These are phyloP conservation scores for Lachnellula arida DNA, from an alignment of 2,329 filamentous ascomycete species.

Conservation along the genomic window DNA sequence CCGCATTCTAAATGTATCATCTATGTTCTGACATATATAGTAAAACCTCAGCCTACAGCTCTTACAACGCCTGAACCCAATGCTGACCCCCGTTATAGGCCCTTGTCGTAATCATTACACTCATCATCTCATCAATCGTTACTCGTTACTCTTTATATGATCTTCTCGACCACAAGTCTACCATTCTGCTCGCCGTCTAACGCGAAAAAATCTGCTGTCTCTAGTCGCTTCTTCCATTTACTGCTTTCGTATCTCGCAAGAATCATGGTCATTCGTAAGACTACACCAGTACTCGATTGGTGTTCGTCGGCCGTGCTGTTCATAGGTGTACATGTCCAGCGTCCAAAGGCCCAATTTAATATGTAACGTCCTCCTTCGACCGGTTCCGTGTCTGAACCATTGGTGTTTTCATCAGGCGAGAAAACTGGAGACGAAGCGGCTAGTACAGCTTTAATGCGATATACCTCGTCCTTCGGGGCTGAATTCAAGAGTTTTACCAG, in stretches of 20 bases:
- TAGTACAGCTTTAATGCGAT: constrained; percentile 79
- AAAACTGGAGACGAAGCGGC: constrained; percentile 43
- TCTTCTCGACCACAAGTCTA: constrained; percentile 44
- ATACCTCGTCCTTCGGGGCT: constrained; percentile 89
- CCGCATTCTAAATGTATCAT: no score
- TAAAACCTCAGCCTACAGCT: no score
- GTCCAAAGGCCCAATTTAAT: constrained; percentile 95
- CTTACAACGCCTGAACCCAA: no score
- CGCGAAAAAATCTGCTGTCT: constrained; percentile 50
- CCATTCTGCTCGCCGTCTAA: constrained; percentile 44
- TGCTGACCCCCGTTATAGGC: no score
- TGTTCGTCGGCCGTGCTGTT: constrained; percentile 44
- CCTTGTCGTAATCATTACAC: neutral
- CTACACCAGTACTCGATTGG: constrained; percentile 48
- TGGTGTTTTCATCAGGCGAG: constrained; percentile 46
- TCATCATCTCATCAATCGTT: neutral
- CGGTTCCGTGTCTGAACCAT: constrained; percentile 28
- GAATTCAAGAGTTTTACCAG: constrained; percentile 63
- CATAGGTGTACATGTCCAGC: constrained; percentile 82
- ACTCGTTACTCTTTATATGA: constrained; percentile 18
- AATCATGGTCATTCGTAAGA: constrained; percentile 70
- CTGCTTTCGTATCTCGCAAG: constrained; percentile 67
- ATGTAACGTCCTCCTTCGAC: constrained; percentile 61
- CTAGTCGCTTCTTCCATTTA: constrained; percentile 73
- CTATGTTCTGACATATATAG: no score